Base-by-base conservation (phyloP, 176 grass and related monocot species). In the barley (Hordeum vulgare) region DNA sequence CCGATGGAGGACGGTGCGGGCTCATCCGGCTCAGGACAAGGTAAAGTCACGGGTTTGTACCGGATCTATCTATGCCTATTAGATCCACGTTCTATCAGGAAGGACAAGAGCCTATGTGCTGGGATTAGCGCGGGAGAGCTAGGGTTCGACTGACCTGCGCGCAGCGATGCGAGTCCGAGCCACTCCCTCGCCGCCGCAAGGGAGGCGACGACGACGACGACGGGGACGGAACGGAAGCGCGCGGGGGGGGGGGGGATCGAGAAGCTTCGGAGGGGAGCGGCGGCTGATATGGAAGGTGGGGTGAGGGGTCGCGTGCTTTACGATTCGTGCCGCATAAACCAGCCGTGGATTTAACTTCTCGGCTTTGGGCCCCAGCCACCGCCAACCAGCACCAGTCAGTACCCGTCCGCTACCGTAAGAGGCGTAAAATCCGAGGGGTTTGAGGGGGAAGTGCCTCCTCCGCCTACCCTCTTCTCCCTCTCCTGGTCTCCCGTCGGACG, bases 231-330 rank as follows among this genome's bases (percentile, higher is more conserved):
- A 41, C 29, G 64, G 41, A 15, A 73, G 45, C 26, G 36, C 1
- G 7, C 2, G 13, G 6, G 23, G 24, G 2, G 7, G 5, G 13
- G 6, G 23, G 24, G 44, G 86, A 39, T 79, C 81, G 26, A 75
- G 81, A 75, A 77, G 72, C 72, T 87, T 75, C 81, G 36, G 24
- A 37, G 67, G 47, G 87, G 47, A 29, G 87, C 59, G 76, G 74
- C 44, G 63, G 47, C 47, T 4, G 47, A 78, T 70, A 56, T 40
- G 34, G 36, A 42, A 21, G 28, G 40, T 17, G 17, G 17, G 24
- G 64, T 12, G 13, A 39, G 21, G 31, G 2, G 31, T 18, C 17
- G 4, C 7, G 54, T 34, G 76, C 82, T 89, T 85, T 76, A 15
- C 11, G 87, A 85, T 89, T 11, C 87, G 82, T 53, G 61, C 85